Evolutionary conservation across 306 rosid genomes (phyloP), one percentile per base, ranked within the genome.

Genomic region (Dryas drummondii): DNA sequence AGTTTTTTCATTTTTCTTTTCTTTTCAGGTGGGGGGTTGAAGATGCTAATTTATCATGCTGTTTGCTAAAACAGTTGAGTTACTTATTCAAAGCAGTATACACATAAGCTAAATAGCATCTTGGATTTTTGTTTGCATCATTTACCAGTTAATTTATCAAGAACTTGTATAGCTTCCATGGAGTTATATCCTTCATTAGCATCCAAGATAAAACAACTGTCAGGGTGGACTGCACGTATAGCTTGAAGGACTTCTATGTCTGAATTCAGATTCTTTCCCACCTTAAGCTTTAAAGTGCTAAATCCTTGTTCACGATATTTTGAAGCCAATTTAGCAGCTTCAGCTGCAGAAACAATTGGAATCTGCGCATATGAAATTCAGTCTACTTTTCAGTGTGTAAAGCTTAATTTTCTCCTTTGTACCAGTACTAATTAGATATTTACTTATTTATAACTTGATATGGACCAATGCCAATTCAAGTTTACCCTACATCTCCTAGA

Each of bases 231-330:
- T 50, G n/a, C 77, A 17, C 91, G 86, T 72, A 94, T 91, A 57
- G 96, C 88, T 83, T 79, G 89, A 84, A 94, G 96, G 81, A 90
- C 98, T 86, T 90, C 89, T 49, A 90, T 85, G 72, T 94, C 98
- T 73, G 88, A 76, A 66, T 84, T 87, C 53, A 91, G 85, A 83
- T 90, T 86, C 89, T 88, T 91, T 51, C 98, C 98, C 44, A 94
- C 97, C 77, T 90, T 94, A 73, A 94, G 88, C 84, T 94, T 94
- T 77, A 91, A 70, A 17, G 93, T 88, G 79, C 80, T 86, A 71
- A 94, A 94, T 19, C 98, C 98, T 88, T 90, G 86, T 70, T 76
- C 84, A 47, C 73, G 40, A 81, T 94, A 94, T 84, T 91, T 88
- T 9, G 85, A 83, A 79, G 98, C 98, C 84, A 94, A 79, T 72